Evolutionary conservation across 371 early-diverging fungal species (phyloP).

Genomic region (Mucor sp.): DNA sequence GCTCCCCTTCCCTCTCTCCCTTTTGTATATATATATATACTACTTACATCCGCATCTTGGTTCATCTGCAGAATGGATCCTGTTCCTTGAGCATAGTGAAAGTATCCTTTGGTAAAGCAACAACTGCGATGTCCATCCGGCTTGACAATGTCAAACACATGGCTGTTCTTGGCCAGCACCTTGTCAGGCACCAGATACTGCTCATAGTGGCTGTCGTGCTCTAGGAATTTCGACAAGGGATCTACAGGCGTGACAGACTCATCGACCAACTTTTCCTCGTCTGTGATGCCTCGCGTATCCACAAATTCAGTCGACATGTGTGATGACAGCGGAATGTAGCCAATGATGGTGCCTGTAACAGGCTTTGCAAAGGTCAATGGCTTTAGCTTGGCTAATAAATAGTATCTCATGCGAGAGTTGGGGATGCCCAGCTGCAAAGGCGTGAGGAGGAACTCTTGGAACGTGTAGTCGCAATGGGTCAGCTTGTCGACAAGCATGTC

Average conservation of each 20-base stretch:
- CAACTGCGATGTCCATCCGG: conserved; percentile 65
- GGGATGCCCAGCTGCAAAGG: conserved; percentile 72
- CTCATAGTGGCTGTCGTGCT: conserved; percentile 15
- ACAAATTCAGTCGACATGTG: conserved; percentile 34
- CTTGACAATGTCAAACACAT: conserved; percentile 78
- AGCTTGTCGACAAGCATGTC: conserved; percentile 57
- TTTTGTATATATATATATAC: neutral
- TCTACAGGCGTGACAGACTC: conserved; percentile 35
- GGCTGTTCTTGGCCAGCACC: conserved; percentile 60
- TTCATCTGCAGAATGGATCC: conserved; percentile 73
- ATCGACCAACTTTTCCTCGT: conserved; percentile 32
- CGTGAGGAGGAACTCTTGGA: conserved; percentile 68
- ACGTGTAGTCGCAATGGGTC: conserved; percentile 47
- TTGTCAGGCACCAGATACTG: conserved; percentile 44
- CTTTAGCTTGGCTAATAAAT: conserved; percentile 54
- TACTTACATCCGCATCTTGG: conserved; percentile 48
- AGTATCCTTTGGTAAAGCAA: conserved; percentile 88
- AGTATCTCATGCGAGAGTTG: conserved; percentile 73
- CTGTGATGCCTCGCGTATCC: conserved; percentile 23
- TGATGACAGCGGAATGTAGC: conserved; percentile 51
- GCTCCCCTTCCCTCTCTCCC: too few relatives aligned
- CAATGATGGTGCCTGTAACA: conserved; percentile 50
- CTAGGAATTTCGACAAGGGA: conserved; percentile 37
- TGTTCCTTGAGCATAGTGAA: conserved; percentile 78
- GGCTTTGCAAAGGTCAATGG: conserved; percentile 45